phyloP scores from a whole-genome alignment of 495 filamentous ascomycete genomes.

The Peziza echinospora region DNA sequence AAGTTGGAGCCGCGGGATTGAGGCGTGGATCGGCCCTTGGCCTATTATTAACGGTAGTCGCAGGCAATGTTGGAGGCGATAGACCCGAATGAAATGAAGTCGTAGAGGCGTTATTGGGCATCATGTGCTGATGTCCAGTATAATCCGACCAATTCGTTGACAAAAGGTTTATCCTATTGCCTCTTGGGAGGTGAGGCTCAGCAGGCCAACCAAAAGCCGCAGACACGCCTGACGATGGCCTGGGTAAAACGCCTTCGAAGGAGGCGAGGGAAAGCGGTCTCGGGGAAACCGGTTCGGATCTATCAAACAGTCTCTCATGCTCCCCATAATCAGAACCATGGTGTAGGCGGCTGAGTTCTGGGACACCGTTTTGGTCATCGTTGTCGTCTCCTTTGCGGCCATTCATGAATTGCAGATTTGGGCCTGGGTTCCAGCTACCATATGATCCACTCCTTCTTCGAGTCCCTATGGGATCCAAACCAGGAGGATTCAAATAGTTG shows the following conservation, averaged over 20 bases:
- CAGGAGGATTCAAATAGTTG: slow-evolving; percentile 25
- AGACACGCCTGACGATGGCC: slow-evolving; percentile 55
- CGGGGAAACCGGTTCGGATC: slow-evolving; percentile 45
- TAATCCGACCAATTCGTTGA: slow-evolving; percentile 34
- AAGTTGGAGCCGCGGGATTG: slow-evolving; percentile 18
- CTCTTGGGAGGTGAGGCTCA: slow-evolving; percentile 16
- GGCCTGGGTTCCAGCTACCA: slow-evolving; percentile 28
- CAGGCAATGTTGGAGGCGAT: slow-evolving; percentile 2
- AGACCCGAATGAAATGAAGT: slow-evolving; percentile 2
- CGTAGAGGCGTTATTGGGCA: slow-evolving; percentile 4
- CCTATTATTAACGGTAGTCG: too few relatives aligned
- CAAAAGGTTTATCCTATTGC: slow-evolving; percentile 29
- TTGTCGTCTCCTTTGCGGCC: slow-evolving; percentile 22
- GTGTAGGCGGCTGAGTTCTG: slow-evolving; percentile 17
- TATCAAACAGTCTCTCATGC: slow-evolving; percentile 26
- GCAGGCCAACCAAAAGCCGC: slow-evolving; percentile 44
- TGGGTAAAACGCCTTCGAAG: slow-evolving; percentile 45
- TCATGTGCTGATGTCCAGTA: background rate
- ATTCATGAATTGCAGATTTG: slow-evolving; percentile 27
- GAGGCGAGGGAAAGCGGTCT: slow-evolving; percentile 61
- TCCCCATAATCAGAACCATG: background rate
- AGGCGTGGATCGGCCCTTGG: slow-evolving; percentile 14
- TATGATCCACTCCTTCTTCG: slow-evolving; percentile 43
- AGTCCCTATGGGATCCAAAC: slow-evolving; percentile 43
- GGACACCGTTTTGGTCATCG: slow-evolving; percentile 12